phyloP scores from a whole-genome alignment of 2,329 filamentous ascomycete genomes.

The Talaromyces atroroseus region DNA sequence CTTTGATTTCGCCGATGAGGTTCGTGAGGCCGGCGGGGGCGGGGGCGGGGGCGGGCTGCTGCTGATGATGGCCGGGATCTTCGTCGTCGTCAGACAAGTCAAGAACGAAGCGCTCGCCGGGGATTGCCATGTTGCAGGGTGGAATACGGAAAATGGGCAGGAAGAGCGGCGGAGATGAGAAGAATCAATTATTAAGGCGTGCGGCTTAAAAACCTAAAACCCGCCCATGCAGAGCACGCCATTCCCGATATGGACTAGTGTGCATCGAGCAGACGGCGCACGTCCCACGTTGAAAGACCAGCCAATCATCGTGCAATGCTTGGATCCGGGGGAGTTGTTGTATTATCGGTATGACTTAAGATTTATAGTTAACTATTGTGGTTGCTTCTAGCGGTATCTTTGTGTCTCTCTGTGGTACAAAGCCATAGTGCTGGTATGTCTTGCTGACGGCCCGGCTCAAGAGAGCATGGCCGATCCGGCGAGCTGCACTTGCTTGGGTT shows the following conservation, averaged over 20 bases:
- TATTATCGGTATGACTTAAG: too few species aligned
- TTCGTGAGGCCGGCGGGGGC: slow-evolving; percentile 22
- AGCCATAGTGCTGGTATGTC: too few species aligned
- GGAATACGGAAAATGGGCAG: too few species aligned
- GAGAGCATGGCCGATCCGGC: too few species aligned
- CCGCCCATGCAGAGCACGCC: slow-evolving; percentile 18
- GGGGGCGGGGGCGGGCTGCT: slow-evolving; percentile 17
- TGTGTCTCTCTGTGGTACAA: too few species aligned
- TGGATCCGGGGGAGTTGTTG: too few species aligned
- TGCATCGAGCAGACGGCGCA: neutral
- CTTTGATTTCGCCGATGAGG: slow-evolving; percentile 70
- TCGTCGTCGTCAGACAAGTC: slow-evolving; percentile 53
- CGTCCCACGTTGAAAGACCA: slow-evolving; percentile 8
- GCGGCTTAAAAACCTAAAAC: slow-evolving; percentile 38
- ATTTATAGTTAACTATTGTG: too few species aligned
- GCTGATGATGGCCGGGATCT: slow-evolving; percentile 16
- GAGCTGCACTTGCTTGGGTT: too few species aligned
- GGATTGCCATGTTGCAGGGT: slow-evolving; percentile 42
- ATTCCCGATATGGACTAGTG: slow-evolving; percentile 20
- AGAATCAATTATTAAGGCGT: slow-evolving; percentile 14
- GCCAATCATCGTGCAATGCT: slow-evolving; percentile 8
- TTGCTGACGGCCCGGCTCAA: too few species aligned
- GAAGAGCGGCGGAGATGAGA: neutral
- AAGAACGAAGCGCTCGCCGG: slow-evolving; percentile 57
- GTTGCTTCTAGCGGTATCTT: too few species aligned